Evolutionary conservation across 305 asterid species (phyloP).

Genomic region (Fraxinus floribunda): DNA sequence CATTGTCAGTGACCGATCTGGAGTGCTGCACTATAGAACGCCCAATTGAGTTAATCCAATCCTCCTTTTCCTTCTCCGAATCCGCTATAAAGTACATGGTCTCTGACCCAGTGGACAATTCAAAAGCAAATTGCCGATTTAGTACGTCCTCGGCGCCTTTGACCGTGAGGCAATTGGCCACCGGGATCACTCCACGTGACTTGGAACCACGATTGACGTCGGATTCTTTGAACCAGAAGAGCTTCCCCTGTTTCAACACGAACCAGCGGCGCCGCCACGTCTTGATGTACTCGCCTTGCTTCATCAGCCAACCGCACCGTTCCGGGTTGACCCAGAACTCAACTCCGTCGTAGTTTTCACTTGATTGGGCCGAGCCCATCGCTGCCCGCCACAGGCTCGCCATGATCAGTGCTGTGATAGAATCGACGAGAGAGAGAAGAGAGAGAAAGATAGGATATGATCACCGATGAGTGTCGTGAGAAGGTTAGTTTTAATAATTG

Average conservation of each 20-base stretch:
- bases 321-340: conserved; percentile 51
- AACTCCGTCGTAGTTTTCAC: conserved; percentile 37
- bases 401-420: conserved; percentile 19
- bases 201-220: conserved; percentile 57
- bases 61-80: conserved; percentile 58
- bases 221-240: conserved; percentile 95
- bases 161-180: conserved; percentile 72
- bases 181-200: conserved; percentile 88
- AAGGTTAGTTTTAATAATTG: not conserved
- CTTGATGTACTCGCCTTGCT: conserved; percentile 57
- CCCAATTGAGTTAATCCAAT: conserved; percentile 97
- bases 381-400: conserved; percentile 50
- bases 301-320: conserved; percentile 46
- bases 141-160: conserved; percentile 95
- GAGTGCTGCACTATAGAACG: conserved; percentile 93
- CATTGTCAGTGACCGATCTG: conserved; percentile 77
- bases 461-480: not conserved
- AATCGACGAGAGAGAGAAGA: not conserved
- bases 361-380: conserved; percentile 35
- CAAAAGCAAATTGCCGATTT: conserved; percentile 60
- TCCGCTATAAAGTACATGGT: conserved; percentile 67
- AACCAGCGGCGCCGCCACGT: conserved; percentile 98
- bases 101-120: conserved; percentile 50
- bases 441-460: not conserved
- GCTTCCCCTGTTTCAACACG: conserved; percentile 86